Evolutionary conservation across 2,329 filamentous ascomycete species (phyloP).

Genomic region (Cladosporium cucumerinum): DNA sequence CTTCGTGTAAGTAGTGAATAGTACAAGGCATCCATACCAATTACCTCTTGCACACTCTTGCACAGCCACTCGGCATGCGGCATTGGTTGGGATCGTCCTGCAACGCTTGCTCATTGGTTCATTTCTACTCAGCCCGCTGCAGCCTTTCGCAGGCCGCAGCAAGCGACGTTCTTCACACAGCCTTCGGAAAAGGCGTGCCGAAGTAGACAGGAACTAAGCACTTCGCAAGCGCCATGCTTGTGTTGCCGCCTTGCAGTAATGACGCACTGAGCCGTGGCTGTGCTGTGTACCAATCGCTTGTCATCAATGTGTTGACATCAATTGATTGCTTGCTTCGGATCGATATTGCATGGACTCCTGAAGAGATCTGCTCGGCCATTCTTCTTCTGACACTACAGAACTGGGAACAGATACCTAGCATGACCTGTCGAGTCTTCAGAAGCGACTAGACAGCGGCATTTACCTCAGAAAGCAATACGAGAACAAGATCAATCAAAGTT

Average conservation of each 20-base stretch:
- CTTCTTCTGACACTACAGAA: too few relatives aligned
- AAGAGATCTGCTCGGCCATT: too few relatives aligned
- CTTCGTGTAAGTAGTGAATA: background rate
- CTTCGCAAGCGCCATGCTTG: background rate
- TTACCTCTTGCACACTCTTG: too few relatives aligned
- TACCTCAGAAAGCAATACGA: background rate
- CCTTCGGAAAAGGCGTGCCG: background rate
- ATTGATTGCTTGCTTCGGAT: background rate
- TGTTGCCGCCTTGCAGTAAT: background rate
- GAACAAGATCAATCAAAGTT: background rate
- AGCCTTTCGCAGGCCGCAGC: background rate
- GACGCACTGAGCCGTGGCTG: background rate
- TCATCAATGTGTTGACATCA: background rate
- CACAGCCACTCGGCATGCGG: slow-evolving; percentile 1
- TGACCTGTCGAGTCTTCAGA: background rate
- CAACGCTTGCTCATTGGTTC: background rate
- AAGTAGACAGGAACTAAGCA: background rate
- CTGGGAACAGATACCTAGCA: too few relatives aligned
- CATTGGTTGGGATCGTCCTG: background rate
- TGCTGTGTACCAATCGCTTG: background rate
- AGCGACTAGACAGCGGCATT: background rate
- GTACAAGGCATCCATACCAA: background rate
- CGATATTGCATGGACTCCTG: background rate
- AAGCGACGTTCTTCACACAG: slow-evolving; percentile 4
- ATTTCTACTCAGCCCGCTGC: background rate